Conservation (phyloP, 352 stramenopile species). For the Pythium brassicae region DNA sequence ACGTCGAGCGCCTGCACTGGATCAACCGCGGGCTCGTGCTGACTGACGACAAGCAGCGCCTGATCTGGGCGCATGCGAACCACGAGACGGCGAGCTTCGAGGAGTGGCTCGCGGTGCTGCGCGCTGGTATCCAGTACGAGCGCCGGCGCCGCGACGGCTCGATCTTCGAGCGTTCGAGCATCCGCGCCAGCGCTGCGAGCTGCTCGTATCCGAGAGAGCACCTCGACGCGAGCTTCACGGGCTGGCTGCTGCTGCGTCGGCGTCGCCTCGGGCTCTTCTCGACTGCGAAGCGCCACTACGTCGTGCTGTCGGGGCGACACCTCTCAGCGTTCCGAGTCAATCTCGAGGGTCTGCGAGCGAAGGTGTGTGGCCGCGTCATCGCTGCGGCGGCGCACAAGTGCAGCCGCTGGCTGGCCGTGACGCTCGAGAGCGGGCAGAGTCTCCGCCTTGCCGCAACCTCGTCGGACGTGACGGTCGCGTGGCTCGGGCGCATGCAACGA, state of each 20-base stretch:
- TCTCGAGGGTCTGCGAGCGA: slow-evolving; percentile 32
- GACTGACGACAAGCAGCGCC: slow-evolving; percentile 19
- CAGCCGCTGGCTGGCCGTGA: slow-evolving; percentile 13
- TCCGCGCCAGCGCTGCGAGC: neutral
- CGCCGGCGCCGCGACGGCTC: slow-evolving; percentile 13
- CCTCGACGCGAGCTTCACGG: slow-evolving; percentile 16
- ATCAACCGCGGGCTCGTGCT: slow-evolving; percentile 41
- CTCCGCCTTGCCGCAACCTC: slow-evolving; percentile 18
- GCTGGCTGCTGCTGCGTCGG: slow-evolving; percentile 24
- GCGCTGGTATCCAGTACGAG: slow-evolving; percentile 13
- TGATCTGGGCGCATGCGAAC: slow-evolving; percentile 32
- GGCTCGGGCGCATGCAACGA: slow-evolving; percentile 8
- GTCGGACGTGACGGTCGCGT: slow-evolving; percentile 4
- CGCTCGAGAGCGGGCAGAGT: slow-evolving; percentile 15
- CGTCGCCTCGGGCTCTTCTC: slow-evolving; percentile 16
- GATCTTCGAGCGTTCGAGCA: slow-evolving; percentile 15
- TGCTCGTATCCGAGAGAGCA: neutral
- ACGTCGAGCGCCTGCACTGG: slow-evolving; percentile 35
- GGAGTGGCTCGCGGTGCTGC: slow-evolving; percentile 29
- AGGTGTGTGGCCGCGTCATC: slow-evolving; percentile 25
- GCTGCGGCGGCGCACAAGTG: slow-evolving; percentile 1
- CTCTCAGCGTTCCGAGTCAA: slow-evolving; percentile 38
- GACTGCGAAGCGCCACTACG: slow-evolving; percentile 21
- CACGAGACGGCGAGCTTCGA: slow-evolving; percentile 30
- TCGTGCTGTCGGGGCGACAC: slow-evolving; percentile 23